Evolutionary conservation across 2,329 filamentous ascomycete species (phyloP), one percentile per base, ranked within the genome.

Genomic region (Hypoxylon sp.): DNA sequence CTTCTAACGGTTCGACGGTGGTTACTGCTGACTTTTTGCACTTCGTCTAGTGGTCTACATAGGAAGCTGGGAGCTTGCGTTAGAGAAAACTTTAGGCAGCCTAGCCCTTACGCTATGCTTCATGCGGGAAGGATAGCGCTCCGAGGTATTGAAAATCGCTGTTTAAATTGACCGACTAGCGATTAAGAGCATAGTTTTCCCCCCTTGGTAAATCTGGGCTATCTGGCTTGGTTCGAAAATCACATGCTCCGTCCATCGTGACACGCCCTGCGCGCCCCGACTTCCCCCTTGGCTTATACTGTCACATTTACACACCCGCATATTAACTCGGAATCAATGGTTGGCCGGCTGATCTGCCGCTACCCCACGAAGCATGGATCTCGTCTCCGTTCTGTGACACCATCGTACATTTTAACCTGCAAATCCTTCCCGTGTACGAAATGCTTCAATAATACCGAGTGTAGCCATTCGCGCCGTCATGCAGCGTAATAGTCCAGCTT

Each of bases 211-310:
- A 41, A n/a, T 19, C 50, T 30, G 28, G 28, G 28, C 28, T 30
- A 30, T 30, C 28, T 50, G 38, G 34, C 51, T 67, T 28, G 50
- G 60, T 21, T 53, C 53, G 52, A 51, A 69, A 69, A 67, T 69
- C 67, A 69, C 63, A 69, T 69, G 67, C 63, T 67, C 57, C 52
- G 51, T 69, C 67, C 66, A 63, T 66, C 55, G 63, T 66, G 63
- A 69, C 62, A 41, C 46, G 3, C 23, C 5, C 23, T 23, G 23
- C 5, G 5, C 23, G 3, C 36, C 21, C 34, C 34, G 45, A 51
- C 45, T 34, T 41, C 28, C 7, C 23, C 9, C 23, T 43, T 17
- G 14, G 23, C 19, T 14, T 32, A 28, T 49, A 28, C 38, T 43
- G 55, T 46, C 50, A 55, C 56, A 65, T 41, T 36, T 23, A 38